Evolutionary conservation across 2,329 filamentous ascomycete species (phyloP), one percentile per base, ranked within the genome.

Genomic region (Nigrospora osmanthi): DNA sequence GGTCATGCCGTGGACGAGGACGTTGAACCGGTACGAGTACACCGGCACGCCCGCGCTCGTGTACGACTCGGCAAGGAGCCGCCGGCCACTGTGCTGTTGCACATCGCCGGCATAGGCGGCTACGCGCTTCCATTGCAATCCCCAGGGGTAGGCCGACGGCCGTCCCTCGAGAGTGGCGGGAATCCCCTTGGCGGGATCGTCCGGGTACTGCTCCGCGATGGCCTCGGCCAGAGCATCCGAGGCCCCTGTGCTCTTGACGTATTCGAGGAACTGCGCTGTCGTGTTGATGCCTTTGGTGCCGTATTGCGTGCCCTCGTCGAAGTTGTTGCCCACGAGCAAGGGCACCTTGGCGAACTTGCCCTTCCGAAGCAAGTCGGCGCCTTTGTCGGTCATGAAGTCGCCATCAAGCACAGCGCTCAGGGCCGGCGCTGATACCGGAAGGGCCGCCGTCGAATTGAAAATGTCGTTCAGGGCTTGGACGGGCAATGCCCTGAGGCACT

Each of bases 21-120:
- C 69, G 45, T 73, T 64, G 50, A 73, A 74, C 34, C 67, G 62
- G 59, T 73, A 76, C 42, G 72, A 76, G 64, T 79, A 83, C 9
- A 75, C 75, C 15, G 72, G 65, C 2, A 78, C 53, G 13, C 64
- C 62, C 33, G 66, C 59, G 10, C 62, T 61, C 13, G 75, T 64
- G 71, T 74, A 80, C 1, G 65, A 65, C 52, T 78, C 64, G 47
- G 72, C 74, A 3, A 74, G 69, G 28, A 70, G 65, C 3, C 80
- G 70, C 6, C 79, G 69, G 30, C 72, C 70, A 3, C 72, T 74
- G 46, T 78, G 75, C 63, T 83, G 76, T 40, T 64, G 57, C 6
- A 65, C 62, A 59, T 84, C 80, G 30, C 80, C 80, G 9, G 60
- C 59, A 49, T 67, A 77, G 9, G 40, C 40, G 6, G 47, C 17